Conservation (phyloP, 768 basidiomycete genomes). For the Podaxis sp. region DNA sequence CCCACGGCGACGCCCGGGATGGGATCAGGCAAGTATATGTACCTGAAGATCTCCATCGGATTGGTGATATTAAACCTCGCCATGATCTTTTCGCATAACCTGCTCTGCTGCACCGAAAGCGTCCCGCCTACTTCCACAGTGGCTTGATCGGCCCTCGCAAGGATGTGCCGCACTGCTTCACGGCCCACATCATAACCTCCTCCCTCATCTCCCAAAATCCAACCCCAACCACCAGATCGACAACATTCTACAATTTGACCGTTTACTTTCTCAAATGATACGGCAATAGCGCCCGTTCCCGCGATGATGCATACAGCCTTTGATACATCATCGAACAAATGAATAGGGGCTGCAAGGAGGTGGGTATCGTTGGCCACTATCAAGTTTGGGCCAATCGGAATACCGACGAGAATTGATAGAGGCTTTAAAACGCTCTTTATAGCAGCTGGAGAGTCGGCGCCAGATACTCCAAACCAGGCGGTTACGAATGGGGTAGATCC, state of each 20-base stretch:
- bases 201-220: slow-evolving; percentile 84
- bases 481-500: slow-evolving; percentile 48
- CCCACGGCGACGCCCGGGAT: slow-evolving; percentile 20
- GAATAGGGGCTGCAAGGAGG: slow-evolving; percentile 79
- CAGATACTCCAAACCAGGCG: slow-evolving; percentile 84
- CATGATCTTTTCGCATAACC: slow-evolving; percentile 49
- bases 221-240: slow-evolving; percentile 79
- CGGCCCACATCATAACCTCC: slow-evolving; percentile 80
- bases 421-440: slow-evolving; percentile 53
- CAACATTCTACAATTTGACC: slow-evolving; percentile 58
- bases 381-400: slow-evolving; percentile 56
- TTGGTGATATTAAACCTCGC: slow-evolving; percentile 53
- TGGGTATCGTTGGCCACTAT: slow-evolving; percentile 80
- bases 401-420: slow-evolving; percentile 55
- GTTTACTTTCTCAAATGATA: slow-evolving; percentile 53
- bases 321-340: slow-evolving; percentile 54
- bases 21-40: slow-evolving; percentile 65
- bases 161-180: slow-evolving; percentile 69
- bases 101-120: slow-evolving; percentile 29
- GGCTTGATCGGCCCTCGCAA: slow-evolving; percentile 53
- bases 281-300: slow-evolving; percentile 80
- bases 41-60: slow-evolving; percentile 63
- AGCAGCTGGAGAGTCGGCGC: slow-evolving; percentile 72
- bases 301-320: slow-evolving; percentile 73
- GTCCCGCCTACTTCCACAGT: slow-evolving; percentile 32